A percentile compares a stretch with the other conserved stretches of the same genome.
These are phyloP conservation scores for Penicillium hordei DNA, from an alignment of 2,329 filamentous ascomycete genomes.

Conservation along the genomic window DNA sequence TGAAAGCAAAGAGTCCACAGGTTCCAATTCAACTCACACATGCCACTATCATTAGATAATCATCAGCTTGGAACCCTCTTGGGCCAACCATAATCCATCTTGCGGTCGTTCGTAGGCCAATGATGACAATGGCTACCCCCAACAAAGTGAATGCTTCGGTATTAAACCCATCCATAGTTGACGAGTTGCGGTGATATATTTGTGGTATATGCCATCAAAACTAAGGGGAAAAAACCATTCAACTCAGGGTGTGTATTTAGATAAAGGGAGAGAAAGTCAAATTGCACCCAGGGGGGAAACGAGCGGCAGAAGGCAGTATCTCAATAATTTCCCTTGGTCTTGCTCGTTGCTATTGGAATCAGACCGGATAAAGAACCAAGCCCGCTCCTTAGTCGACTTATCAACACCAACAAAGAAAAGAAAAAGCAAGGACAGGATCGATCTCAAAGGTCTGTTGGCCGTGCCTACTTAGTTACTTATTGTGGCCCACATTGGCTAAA, in stretches of 20 bases:
- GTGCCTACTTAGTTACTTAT: neutral
- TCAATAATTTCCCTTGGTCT: slow-evolving; percentile 3
- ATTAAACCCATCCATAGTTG: slow-evolving; percentile 35
- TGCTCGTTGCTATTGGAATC: slow-evolving; percentile 25
- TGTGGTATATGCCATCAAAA: neutral
- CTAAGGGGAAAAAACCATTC: neutral
- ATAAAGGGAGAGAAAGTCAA: slow-evolving; percentile 17
- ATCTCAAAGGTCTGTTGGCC: neutral
- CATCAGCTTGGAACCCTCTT: slow-evolving; percentile 55
- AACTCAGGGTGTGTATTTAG: slow-evolving; percentile 12
- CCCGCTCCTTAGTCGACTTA: slow-evolving; percentile 18
- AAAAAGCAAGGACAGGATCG: slow-evolving; percentile 3
- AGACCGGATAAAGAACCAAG: slow-evolving; percentile 23
- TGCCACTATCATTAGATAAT: slow-evolving; percentile 59
- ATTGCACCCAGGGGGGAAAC: neutral
- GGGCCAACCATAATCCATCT: slow-evolving; percentile 52
- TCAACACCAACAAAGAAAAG: slow-evolving; percentile 12
- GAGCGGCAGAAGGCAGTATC: slow-evolving; percentile 7
- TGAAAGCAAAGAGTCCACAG: neutral
- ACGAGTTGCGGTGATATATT: neutral
- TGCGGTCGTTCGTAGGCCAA: slow-evolving; percentile 52
- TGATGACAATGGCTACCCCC: slow-evolving; percentile 51
- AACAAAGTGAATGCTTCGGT: slow-evolving; percentile 54
- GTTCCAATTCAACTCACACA: slow-evolving; percentile 42
- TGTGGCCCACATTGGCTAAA: neutral